phyloP scores from a whole-genome alignment of 352 stramenopile species.

The Phytophthora agathidicida region DNA sequence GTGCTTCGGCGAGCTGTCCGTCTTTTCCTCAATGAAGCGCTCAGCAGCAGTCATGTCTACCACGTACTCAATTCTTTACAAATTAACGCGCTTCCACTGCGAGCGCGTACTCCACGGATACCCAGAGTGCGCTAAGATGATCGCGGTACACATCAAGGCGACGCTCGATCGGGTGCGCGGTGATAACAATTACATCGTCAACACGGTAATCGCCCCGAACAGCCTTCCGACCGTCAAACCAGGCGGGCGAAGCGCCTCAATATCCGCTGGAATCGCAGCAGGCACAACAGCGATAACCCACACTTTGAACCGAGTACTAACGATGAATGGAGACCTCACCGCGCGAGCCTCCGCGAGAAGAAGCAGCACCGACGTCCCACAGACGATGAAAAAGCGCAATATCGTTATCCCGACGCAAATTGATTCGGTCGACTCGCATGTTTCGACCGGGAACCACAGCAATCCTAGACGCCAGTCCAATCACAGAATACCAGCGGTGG shows the following conservation, averaged over 20 bases:
- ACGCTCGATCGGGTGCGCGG: slow-evolving; percentile 14
- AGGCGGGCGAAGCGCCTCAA: slow-evolving; percentile 3
- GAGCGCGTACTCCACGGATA: slow-evolving; percentile 64
- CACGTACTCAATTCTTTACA: slow-evolving; percentile 77
- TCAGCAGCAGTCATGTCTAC: slow-evolving; percentile 63
- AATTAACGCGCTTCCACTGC: slow-evolving; percentile 66
- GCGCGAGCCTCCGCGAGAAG: not conserved
- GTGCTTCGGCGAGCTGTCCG: slow-evolving; percentile 77
- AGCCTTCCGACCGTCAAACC: not conserved
- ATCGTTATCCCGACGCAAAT: slow-evolving; percentile 24
- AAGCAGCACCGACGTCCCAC: slow-evolving; percentile 2
- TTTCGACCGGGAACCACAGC: slow-evolving; percentile 7
- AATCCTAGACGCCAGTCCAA: slow-evolving; percentile 1
- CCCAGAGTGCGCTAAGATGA: slow-evolving; percentile 41
- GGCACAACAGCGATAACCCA: slow-evolving; percentile 27
- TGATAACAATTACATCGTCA: slow-evolving; percentile 24
- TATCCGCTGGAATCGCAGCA: slow-evolving; percentile 23
- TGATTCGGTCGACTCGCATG: slow-evolving; percentile 10
- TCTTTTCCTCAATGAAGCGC: slow-evolving; percentile 63
- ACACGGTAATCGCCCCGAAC: slow-evolving; percentile 3
- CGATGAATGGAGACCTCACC: slow-evolving; percentile 19
- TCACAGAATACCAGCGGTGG: not conserved
- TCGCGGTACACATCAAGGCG: slow-evolving; percentile 27
- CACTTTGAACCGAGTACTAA: slow-evolving; percentile 21
- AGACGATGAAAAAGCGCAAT: slow-evolving; percentile 10